These are phyloP conservation scores for Amoeboaphelidium occidentale DNA, from an alignment of 371 early-diverging fungal genomes.

Conservation along the genomic window DNA sequence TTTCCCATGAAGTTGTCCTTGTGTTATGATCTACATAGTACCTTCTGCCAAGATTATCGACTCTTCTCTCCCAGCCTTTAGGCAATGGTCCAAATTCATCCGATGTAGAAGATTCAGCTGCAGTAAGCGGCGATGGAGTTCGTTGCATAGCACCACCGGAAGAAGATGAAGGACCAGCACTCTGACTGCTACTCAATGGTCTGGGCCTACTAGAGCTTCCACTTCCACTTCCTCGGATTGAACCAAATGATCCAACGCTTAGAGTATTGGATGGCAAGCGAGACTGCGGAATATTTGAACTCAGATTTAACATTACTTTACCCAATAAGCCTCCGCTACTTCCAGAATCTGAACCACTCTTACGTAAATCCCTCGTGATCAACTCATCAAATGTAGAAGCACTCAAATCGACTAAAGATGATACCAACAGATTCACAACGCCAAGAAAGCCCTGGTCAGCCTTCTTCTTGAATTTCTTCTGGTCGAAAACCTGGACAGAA, in stretches of 20 bases:
- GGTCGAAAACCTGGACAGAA: slow-evolving; percentile 85
- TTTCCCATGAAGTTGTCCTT: slow-evolving; percentile 41
- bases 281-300: too few species aligned
- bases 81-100: neutral
- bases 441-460: slow-evolving; percentile 84
- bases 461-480: slow-evolving; percentile 68
- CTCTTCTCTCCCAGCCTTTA: slow-evolving; percentile 38
- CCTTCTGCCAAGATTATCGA: slow-evolving; percentile 32
- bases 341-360: too few species aligned
- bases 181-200: too few species aligned
- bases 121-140: slow-evolving; percentile 13
- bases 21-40: slow-evolving; percentile 49
- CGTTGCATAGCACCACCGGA: slow-evolving; percentile 5
- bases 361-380: neutral
- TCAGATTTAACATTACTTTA: too few species aligned
- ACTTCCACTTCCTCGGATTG: too few species aligned
- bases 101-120: neutral
- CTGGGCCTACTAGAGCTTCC: too few species aligned
- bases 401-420: slow-evolving; percentile 37
- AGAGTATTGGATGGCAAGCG: too few species aligned
- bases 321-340: too few species aligned
- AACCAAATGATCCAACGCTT: too few species aligned
- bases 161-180: slow-evolving; percentile 2
- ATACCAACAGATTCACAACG: slow-evolving; percentile 59
- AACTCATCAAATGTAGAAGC: neutral